These are phyloP conservation scores for Rubia balearica DNA, from an alignment of 305 asterid species.

Conservation along the genomic window DNA sequence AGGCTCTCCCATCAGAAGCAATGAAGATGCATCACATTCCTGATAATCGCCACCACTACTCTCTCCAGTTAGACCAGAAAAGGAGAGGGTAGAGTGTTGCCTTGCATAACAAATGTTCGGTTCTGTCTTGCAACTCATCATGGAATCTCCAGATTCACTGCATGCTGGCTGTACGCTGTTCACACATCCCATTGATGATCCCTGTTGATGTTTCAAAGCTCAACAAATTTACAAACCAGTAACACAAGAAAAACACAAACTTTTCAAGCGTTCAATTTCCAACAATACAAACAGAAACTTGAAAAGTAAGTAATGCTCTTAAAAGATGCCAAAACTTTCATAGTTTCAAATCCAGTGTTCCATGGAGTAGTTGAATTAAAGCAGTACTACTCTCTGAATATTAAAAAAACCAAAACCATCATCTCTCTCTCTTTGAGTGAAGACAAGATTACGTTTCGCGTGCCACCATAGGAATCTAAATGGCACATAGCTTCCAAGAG, in stretches of 20 bases:
- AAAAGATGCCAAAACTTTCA: not conserved
- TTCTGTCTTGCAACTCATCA: constrained; percentile 40
- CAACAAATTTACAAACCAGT: not conserved
- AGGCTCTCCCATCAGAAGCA: constrained; percentile 44
- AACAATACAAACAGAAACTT: not conserved
- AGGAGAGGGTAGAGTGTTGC: constrained; percentile 32
- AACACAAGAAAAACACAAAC: not conserved
- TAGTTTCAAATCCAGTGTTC: not conserved
- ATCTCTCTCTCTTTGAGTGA: not conserved
- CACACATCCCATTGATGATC: constrained; percentile 23
- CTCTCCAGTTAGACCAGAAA: constrained; percentile 40
- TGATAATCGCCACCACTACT: constrained; percentile 38
- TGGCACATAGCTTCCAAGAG: not conserved
- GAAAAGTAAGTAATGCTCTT: not conserved
- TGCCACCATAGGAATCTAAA: not conserved
- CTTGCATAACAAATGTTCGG: constrained; percentile 29
- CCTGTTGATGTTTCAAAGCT: constrained; percentile 22
- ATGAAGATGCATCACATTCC: constrained; percentile 48
- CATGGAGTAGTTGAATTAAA: not conserved
- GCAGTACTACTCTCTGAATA: not conserved
- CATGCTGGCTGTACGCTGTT: constrained; percentile 30
- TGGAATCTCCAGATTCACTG: constrained; percentile 40
- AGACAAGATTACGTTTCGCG: not conserved
- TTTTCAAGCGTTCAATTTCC: not conserved
- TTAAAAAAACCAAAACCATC: not conserved